Percentiles rank a stretch among this genome's conserved stretches.
phyloP scores from a whole-genome alignment of 352 stramenopile species.

The Aphanomyces invadans region DNA sequence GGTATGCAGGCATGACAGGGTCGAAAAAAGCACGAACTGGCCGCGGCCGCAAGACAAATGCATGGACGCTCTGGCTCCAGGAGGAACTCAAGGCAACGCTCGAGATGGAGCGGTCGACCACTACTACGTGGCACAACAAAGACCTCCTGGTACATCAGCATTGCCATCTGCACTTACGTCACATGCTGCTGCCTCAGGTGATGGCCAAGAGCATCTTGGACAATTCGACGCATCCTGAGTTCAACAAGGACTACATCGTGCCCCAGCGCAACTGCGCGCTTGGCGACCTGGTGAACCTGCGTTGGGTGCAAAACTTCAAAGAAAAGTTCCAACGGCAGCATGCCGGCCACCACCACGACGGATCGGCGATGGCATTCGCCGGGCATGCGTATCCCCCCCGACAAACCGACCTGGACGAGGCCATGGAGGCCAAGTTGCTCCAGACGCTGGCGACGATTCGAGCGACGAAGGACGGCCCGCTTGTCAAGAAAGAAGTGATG shows the following conservation, averaged over 20 bases:
- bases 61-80: slow-evolving; percentile 16
- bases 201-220: slow-evolving; percentile 19
- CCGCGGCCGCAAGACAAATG: not conserved
- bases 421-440: slow-evolving; percentile 8
- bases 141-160: slow-evolving; percentile 7
- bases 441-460: not conserved
- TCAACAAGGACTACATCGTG: slow-evolving; percentile 21
- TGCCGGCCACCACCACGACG: not conserved
- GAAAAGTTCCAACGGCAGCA: slow-evolving; percentile 12
- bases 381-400: not conserved
- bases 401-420: not conserved
- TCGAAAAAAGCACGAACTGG: slow-evolving; percentile 18
- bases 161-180: not conserved
- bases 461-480: slow-evolving; percentile 7
- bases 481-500: slow-evolving; percentile 17
- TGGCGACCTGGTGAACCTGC: slow-evolving; percentile 9
- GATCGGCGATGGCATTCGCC: not conserved
- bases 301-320: slow-evolving; percentile 18
- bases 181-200: not conserved
- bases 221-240: slow-evolving; percentile 9
- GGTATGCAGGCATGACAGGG: not conserved
- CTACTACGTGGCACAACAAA: slow-evolving; percentile 8
- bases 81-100: slow-evolving; percentile 11
- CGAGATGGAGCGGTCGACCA: not conserved
- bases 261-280: slow-evolving; percentile 7